phyloP scores from a whole-genome alignment of 2,329 filamentous ascomycete species.

The Blastomyces percursus region DNA sequence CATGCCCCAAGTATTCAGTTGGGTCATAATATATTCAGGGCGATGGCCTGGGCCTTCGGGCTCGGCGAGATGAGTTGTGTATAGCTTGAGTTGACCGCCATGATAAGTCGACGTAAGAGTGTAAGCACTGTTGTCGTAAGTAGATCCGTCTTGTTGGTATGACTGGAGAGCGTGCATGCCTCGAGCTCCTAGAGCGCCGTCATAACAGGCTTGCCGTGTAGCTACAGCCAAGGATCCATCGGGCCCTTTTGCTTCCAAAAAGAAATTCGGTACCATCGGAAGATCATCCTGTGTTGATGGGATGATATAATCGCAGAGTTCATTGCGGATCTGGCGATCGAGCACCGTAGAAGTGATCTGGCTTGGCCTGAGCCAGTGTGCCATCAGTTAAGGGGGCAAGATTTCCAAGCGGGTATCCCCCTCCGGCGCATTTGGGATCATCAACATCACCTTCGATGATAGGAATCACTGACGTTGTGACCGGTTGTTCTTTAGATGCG shows the following conservation, averaged over 20 bases:
- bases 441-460: slow-evolving; percentile 5
- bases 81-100: slow-evolving; percentile 9
- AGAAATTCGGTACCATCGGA: too few species aligned
- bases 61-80: slow-evolving; percentile 7
- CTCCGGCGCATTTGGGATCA: slow-evolving; percentile 17
- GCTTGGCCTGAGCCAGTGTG: slow-evolving; percentile 18
- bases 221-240: too few species aligned
- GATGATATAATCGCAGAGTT: slow-evolving; percentile 22
- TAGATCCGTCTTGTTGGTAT: slow-evolving; percentile 21
- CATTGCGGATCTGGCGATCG: slow-evolving; percentile 19
- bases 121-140: slow-evolving; percentile 33
- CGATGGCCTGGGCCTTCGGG: not conserved
- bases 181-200: slow-evolving; percentile 31
- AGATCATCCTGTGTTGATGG: too few species aligned
- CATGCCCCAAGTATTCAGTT: slow-evolving; percentile 21
- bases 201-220: slow-evolving; percentile 20
- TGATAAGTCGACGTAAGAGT: slow-evolving; percentile 24
- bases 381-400: slow-evolving; percentile 27
- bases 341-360: slow-evolving; percentile 24
- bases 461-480: too few species aligned
- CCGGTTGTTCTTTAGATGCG: too few species aligned
- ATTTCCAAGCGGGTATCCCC: slow-evolving; percentile 25
- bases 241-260: too few species aligned
- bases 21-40: slow-evolving; percentile 11
- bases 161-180: slow-evolving; percentile 32